Percentiles rank a stretch among this genome's conserved stretches.
These are phyloP conservation scores for Physcomitrium patens DNA, from an alignment of 225 moss, liverwort and hornwort genomes.

Conservation along the genomic window DNA sequence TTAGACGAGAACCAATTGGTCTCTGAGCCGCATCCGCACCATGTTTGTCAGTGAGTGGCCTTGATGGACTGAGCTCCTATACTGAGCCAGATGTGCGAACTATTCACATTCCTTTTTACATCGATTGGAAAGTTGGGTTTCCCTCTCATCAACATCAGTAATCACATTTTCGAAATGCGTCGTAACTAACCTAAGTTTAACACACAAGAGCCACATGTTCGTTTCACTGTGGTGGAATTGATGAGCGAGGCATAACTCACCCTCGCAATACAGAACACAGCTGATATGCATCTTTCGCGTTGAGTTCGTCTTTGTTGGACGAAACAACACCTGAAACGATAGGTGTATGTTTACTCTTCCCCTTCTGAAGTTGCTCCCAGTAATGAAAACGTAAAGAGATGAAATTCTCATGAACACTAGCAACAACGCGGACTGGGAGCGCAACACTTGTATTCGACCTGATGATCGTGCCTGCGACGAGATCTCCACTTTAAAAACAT, in stretches of 20 bases:
- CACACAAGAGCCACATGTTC: too few relatives aligned
- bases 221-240: neutral
- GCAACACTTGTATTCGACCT: neutral
- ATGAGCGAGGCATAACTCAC: neutral
- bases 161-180: too few relatives aligned
- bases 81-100: too few relatives aligned
- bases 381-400: neutral
- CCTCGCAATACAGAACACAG: neutral
- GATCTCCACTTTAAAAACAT: neutral
- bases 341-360: slow-evolving; percentile 1
- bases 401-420: slow-evolving; percentile 6
- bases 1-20: neutral
- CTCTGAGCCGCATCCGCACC: neutral
- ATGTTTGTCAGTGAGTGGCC: too few relatives aligned
- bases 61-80: too few relatives aligned
- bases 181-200: too few relatives aligned
- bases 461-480: slow-evolving; percentile 5
- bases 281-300: neutral
- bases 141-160: too few relatives aligned
- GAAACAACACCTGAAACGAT: neutral
- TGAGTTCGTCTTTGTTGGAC: neutral
- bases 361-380: neutral
- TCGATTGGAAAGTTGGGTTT: too few relatives aligned
- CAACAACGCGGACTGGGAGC: neutral
- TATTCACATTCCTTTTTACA: too few relatives aligned